These are phyloP conservation scores for Erythrophleum fordii DNA, from an alignment of 306 rosid species.

Conservation along the genomic window DNA sequence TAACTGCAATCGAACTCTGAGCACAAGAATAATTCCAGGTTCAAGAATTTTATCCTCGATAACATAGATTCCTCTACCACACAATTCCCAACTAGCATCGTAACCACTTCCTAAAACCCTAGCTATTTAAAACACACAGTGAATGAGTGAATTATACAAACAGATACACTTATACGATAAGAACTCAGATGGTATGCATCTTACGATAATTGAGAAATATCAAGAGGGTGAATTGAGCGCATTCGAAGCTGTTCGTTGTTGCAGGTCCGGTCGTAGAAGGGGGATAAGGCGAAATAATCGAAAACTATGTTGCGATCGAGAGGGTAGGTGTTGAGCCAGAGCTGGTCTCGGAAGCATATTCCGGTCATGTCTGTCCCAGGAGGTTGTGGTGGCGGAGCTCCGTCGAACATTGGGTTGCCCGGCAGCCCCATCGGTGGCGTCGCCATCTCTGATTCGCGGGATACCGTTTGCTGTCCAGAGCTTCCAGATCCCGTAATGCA, in stretches of 20 bases:
- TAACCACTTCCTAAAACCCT: constrained; percentile 18
- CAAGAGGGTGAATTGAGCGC: constrained; percentile 94
- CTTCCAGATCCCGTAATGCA: background rate
- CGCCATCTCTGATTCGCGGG: constrained; percentile 52
- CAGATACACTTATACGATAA: background rate
- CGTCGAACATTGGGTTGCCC: constrained; percentile 59
- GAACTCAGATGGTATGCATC: background rate
- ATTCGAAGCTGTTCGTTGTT: constrained; percentile 91
- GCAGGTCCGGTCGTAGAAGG: constrained; percentile 91
- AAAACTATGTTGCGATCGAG: constrained; percentile 90
- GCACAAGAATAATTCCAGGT: background rate
- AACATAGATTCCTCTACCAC: background rate
- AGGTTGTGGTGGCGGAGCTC: constrained; percentile 56
- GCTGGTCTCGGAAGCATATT: constrained; percentile 90
- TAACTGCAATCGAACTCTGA: background rate
- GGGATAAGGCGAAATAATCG: constrained; percentile 93
- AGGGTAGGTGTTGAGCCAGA: constrained; percentile 90
- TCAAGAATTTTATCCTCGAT: background rate
- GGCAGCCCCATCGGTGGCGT: constrained; percentile 55
- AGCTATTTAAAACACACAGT: background rate
- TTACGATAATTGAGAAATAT: constrained; percentile 75
- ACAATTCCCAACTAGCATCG: background rate
- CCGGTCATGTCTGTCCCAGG: constrained; percentile 98
- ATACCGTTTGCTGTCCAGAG: background rate
- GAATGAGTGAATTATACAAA: background rate